A percentile compares a stretch with the other conserved stretches of the same genome.
These are phyloP conservation scores for Penicillium sp. DNA, from an alignment of 2,329 filamentous ascomycete genomes.

Conservation along the genomic window DNA sequence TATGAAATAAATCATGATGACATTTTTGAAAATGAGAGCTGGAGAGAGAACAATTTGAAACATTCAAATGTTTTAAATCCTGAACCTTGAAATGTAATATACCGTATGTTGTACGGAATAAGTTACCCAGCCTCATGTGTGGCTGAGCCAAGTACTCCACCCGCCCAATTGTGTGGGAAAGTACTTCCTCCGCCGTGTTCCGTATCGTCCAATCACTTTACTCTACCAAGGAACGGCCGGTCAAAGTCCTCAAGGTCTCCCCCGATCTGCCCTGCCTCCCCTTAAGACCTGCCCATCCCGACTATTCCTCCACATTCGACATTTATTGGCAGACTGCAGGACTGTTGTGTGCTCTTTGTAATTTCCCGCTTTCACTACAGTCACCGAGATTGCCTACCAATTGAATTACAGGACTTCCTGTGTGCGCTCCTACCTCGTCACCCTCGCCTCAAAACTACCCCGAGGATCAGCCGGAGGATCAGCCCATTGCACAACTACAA, in stretches of 20 bases:
- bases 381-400: not conserved
- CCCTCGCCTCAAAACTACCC: constrained; percentile 9
- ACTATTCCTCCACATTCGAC: not conserved
- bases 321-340: not conserved
- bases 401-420: constrained; percentile 11
- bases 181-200: constrained; percentile 11
- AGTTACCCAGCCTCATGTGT: constrained; percentile 13
- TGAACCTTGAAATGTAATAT: constrained; percentile 2
- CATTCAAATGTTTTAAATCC: not conserved
- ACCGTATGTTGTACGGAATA: not conserved
- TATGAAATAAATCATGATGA: not conserved
- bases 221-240: constrained; percentile 11
- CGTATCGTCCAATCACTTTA: constrained; percentile 12
- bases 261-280: constrained; percentile 3
- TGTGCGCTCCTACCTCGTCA: constrained; percentile 3
- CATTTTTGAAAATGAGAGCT: not conserved
- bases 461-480: not conserved
- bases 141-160: constrained; percentile 15
- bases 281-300: constrained; percentile 5
- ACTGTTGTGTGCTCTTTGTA: not conserved
- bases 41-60: constrained; percentile 12
- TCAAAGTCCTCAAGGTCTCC: constrained; percentile 11
- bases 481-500: constrained; percentile 15
- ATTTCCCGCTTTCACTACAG: not conserved
- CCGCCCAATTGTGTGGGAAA: constrained; percentile 7